A percentile compares a stretch with the other conserved stretches of the same genome.
Evolutionary conservation across 352 stramenopile species (phyloP).

Genomic region (Saprolegnia diclina): DNA sequence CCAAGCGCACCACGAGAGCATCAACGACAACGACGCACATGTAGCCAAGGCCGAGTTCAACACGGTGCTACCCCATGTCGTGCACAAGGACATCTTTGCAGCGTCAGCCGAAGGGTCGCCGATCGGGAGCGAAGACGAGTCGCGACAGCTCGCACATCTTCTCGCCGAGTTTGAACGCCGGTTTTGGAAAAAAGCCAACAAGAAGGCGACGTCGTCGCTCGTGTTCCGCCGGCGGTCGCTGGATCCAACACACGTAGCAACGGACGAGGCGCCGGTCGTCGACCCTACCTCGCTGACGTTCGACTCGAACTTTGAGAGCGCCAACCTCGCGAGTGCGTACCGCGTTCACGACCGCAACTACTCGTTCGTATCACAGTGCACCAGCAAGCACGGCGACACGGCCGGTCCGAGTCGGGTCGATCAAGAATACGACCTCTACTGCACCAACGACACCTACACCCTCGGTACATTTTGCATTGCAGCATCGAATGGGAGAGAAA

Average conservation of each 20-base stretch:
- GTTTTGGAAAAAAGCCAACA: slow-evolving; percentile 25
- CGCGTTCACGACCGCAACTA: slow-evolving; percentile 55
- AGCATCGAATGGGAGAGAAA: background rate
- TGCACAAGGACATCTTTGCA: background rate
- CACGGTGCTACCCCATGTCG: slow-evolving; percentile 12
- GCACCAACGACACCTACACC: slow-evolving; percentile 61
- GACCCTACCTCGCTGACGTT: slow-evolving; percentile 41
- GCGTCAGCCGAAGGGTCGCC: background rate
- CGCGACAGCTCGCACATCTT: background rate
- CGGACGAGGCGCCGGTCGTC: background rate
- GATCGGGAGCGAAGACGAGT: slow-evolving; percentile 9
- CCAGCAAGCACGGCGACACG: slow-evolving; percentile 2
- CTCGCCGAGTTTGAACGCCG: slow-evolving; percentile 18
- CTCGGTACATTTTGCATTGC: slow-evolving; percentile 32
- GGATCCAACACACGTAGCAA: background rate
- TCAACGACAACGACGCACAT: slow-evolving; percentile 5
- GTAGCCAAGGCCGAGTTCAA: slow-evolving; percentile 15
- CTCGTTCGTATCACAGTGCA: slow-evolving; percentile 17
- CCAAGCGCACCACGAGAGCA: slow-evolving; percentile 13
- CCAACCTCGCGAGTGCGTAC: slow-evolving; percentile 67
- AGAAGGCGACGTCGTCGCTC: background rate
- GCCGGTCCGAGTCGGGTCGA: slow-evolving; percentile 1
- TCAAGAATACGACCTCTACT: slow-evolving; percentile 68
- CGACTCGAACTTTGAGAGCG: slow-evolving; percentile 64
- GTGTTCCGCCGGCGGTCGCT: slow-evolving; percentile 10